Base-by-base conservation (phyloP, 2,329 filamentous ascomycete genomes). In the Rhinocladiella mackenziei region DNA sequence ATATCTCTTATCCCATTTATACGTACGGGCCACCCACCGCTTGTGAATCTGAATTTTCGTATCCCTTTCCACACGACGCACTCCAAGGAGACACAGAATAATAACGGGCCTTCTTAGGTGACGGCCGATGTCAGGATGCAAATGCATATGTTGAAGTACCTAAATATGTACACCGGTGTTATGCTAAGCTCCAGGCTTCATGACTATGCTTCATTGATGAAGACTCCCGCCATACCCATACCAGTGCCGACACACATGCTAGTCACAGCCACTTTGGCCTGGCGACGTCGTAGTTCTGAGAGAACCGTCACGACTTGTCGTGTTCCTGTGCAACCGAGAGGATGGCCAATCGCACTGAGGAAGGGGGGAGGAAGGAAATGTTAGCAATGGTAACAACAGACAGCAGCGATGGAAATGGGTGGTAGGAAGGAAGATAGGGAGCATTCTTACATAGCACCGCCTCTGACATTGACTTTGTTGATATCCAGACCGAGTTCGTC, bases 381-480 rank as follows among this genome's bases (percentile, higher is more conserved):
- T 5, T n/a, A 5, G 7, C 8, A 11, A 34, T n/a, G 17, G 17
- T 7, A n/a, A 34, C 4, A 20, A 19, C 17, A n/a, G 32, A 34
- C 13, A 11, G 5, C 5, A 4, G 13, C 5, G 32, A 35, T 5
- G 17, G 15, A 8, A 2, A 1, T 3, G 22, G 32, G 2, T 8
- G 8, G 23, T n/a, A 22, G 7, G 8, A 22, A 35, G 1, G 18
- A 19, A 13, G 11, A 20, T 6, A 11, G 17, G 5, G 32, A 20
- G 32, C 3, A 31, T 7, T 9, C 46, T 41, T 28, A 49, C 39
- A 96, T 96, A 23, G 89, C 89, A 54, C 91, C 91, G 54, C 91
- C 92, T 77, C 96, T 95, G 58, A 91, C 91, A 74, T 97, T 97
- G 63, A 98, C 82, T 79, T 96, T 97, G 56, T 86, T 82, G 50